Evolutionary conservation across 2,329 filamentous ascomycete genomes (phyloP), one percentile per base, ranked within the genome.

Genomic region (Drechslerella coelobrocha): DNA sequence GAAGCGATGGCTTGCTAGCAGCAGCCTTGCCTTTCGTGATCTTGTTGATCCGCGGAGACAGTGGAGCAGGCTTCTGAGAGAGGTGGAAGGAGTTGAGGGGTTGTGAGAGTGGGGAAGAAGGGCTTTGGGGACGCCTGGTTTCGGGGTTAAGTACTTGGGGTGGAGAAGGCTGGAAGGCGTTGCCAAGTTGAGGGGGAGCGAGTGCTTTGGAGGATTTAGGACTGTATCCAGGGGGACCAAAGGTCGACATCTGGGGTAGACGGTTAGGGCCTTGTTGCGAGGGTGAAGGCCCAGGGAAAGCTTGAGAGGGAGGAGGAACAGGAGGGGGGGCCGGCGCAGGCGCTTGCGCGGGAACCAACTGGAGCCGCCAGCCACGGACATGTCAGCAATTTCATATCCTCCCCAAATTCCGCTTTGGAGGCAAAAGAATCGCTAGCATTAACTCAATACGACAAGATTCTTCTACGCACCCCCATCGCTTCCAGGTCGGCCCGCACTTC

Each of bases 401-500:
- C 62, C 61, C 53, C 45, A 72, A 74, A 57, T 27, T 60, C 51
- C 48, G 41, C 34, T 68, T 57, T 55, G 61, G 61, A 41, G 56
- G 55, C 53, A 73, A 66, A 31, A 53, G 54, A 57, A 74, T 73
- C 68, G 68, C 53, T 72, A 54, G 63, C 78, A 31, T 81, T 81
- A 61, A 78, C 75, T 65, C 76, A 66, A 78, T 79, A 72, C 57
- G 62, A 72, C 55, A 61, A 68, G 56, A 68, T 60, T 53, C 53
- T 65, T 62, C 37, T 74, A 84, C 88, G 83, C 82, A 97, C 92
- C 77, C 89, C 89, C 83, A 99, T 97, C 75, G 89, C 89, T 78
- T 89, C 88, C 73, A 97, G 82, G 80, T 99, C 94, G 53, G 93
- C 89, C 61, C 96, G 91, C 50, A 94, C 80, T 76, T 97, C 91